Evolutionary conservation across 768 basidiomycete species (phyloP), one percentile per base, ranked within the genome.

Genomic region (Neoboletus brunneissimus): DNA sequence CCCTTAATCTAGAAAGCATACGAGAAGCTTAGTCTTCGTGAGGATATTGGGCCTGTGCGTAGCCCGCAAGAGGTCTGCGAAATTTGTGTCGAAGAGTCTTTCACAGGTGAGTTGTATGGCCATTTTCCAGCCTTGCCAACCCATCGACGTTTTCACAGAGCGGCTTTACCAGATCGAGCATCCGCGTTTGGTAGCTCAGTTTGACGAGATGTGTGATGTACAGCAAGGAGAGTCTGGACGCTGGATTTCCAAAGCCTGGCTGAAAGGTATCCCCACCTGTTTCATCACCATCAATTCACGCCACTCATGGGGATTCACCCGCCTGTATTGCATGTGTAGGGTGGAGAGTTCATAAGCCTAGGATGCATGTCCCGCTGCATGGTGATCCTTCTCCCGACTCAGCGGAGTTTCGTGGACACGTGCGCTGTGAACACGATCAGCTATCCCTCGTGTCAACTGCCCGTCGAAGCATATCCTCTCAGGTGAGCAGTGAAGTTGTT

Each of bases 161-260:
- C 81, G 79, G 59, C 68, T 86, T 18, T 93, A 93, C 69, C 80
- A 82, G 59, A 74, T 81, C 18, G 78, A 86, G 59, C 91, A 93
- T 67, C 84, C 86, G 25, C 77, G 73, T 43, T 67, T 79, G n/a
- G 83, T 89, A 0, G 69, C 75, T 27, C 69, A 76, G 52, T 87
- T 91, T 54, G 85, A 90, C 46, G 75, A 78, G 5, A 67, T 83
- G 7, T 76, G 76, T 38, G 74, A 78, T 27, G 71, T 76, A 11
- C 72, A 72, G 5, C 73, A 73, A 13, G 80, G 81, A 53, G 68
- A 71, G 16, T 58, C 61, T 16, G 81, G 81, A 8, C 86, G 78
- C 67, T 90, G 87, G 86, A 82, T 93, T 64, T 93, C 91, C 0
- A 91, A 86, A 66, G 68, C 73, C 7, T 94, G 92, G 92, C 68